Evolutionary conservation across 345 rosid species (phyloP).

Genomic region (Aethionema arabicum): DNA sequence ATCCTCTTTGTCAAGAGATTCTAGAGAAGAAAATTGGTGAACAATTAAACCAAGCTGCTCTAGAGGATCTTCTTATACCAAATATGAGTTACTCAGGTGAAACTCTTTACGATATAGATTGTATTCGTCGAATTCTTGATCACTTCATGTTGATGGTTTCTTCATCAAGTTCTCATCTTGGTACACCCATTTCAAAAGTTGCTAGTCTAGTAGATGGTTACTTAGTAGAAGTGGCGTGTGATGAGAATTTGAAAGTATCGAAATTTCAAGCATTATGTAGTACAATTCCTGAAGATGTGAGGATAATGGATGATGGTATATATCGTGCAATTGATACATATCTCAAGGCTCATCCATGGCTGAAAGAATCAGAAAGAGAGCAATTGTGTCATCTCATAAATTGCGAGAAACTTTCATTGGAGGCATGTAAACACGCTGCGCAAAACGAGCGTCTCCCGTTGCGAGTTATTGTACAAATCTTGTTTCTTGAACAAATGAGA

Average conservation of each 20-base stretch:
- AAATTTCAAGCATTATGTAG: slow-evolving; percentile 76
- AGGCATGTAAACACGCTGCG: slow-evolving; percentile 91
- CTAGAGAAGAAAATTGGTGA: slow-evolving; percentile 73
- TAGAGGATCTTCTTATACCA: slow-evolving; percentile 81
- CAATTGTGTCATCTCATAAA: slow-evolving; percentile 73
- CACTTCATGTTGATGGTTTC: slow-evolving; percentile 54
- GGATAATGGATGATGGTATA: slow-evolving; percentile 77
- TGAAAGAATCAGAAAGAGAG: slow-evolving; percentile 74
- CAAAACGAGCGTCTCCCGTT: slow-evolving; percentile 92
- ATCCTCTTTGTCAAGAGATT: slow-evolving; percentile 49
- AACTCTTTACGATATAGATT: slow-evolving; percentile 79
- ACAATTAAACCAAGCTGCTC: slow-evolving; percentile 71
- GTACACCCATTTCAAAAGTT: slow-evolving; percentile 60
- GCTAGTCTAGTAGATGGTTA: slow-evolving; percentile 75
- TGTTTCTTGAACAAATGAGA: slow-evolving; percentile 88
- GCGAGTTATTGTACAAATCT: slow-evolving; percentile 78
- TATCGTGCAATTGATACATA: slow-evolving; percentile 87
- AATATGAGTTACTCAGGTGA: slow-evolving; percentile 69
- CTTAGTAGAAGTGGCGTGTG: slow-evolving; percentile 93
- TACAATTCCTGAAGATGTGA: slow-evolving; percentile 67
- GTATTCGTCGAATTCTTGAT: slow-evolving; percentile 80
- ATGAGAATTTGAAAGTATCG: slow-evolving; percentile 67
- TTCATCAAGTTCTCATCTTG: slow-evolving; percentile 45
- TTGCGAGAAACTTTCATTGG: slow-evolving; percentile 87
- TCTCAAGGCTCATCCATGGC: slow-evolving; percentile 96